These are phyloP conservation scores for Coleophoma eucalyptorum DNA, from an alignment of 2,329 filamentous ascomycete species.

Conservation along the genomic window DNA sequence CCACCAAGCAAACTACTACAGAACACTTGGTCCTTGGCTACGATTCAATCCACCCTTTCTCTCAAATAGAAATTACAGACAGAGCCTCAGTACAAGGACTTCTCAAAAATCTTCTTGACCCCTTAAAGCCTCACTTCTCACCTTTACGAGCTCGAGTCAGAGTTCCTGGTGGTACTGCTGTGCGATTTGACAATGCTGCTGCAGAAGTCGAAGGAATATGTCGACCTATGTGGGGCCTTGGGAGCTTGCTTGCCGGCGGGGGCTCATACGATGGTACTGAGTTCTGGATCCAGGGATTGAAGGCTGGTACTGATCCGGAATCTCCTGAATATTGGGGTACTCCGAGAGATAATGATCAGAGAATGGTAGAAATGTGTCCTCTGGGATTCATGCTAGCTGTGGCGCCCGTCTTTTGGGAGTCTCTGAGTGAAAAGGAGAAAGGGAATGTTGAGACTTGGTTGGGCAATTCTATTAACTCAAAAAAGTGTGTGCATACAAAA, in stretches of 20 bases:
- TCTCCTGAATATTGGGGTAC: slow-evolving; percentile 73
- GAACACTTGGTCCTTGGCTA: slow-evolving; percentile 41
- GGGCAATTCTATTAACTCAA: slow-evolving; percentile 72
- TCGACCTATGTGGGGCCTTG: slow-evolving; percentile 71
- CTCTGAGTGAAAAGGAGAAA: slow-evolving; percentile 57
- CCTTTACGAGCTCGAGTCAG: slow-evolving; percentile 61
- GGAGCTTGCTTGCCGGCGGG: slow-evolving; percentile 65
- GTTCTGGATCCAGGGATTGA: slow-evolving; percentile 67
- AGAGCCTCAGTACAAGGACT: slow-evolving; percentile 56
- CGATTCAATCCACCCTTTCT: slow-evolving; percentile 50
- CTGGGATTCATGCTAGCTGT: slow-evolving; percentile 73
- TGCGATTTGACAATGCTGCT: slow-evolving; percentile 72
- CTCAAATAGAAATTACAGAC: slow-evolving; percentile 44
- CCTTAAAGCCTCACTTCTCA: slow-evolving; percentile 69
- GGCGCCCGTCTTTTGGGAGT: slow-evolving; percentile 45
- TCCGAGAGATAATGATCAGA: slow-evolving; percentile 72
- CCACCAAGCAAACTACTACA: not conserved
- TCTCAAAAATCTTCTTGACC: slow-evolving; percentile 62
- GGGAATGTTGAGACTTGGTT: slow-evolving; percentile 68
- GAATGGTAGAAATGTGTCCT: slow-evolving; percentile 84
- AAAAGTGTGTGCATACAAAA: slow-evolving; percentile 47
- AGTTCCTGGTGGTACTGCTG: slow-evolving; percentile 66
- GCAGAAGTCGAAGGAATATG: slow-evolving; percentile 62
- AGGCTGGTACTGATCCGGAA: slow-evolving; percentile 66
- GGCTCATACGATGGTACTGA: slow-evolving; percentile 60